A percentile compares a stretch with the other conserved stretches of the same genome.
Conservation (phyloP, 345 rosid species). For the Rhodamnia rubescens region DNA sequence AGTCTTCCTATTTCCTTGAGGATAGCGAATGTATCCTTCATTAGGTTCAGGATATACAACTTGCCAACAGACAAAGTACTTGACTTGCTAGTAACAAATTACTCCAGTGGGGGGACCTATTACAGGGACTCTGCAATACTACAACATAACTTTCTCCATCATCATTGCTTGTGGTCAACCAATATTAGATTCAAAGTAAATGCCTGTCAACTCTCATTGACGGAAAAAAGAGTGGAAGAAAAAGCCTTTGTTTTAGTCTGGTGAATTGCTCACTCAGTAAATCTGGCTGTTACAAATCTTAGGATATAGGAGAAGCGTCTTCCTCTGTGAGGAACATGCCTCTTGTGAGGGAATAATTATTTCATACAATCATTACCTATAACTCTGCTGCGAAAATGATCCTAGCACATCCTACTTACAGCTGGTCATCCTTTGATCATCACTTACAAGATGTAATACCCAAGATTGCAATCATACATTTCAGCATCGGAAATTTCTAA, state of each 20-base stretch:
- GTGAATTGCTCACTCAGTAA: background rate
- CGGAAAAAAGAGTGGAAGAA: background rate
- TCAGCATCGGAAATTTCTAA: background rate
- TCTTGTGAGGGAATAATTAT: background rate
- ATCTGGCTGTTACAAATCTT: background rate
- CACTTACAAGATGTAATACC: background rate
- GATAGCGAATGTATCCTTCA: background rate
- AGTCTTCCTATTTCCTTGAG: background rate
- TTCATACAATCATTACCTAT: background rate
- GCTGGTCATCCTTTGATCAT: background rate
- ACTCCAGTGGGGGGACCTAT: background rate
- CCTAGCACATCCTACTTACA: background rate
- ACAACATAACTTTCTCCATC: background rate
- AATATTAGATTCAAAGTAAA: background rate
- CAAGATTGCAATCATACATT: background rate
- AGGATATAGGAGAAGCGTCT: background rate
- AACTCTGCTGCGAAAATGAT: background rate
- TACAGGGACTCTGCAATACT: background rate
- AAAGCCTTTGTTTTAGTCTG: background rate
- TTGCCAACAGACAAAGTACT: background rate
- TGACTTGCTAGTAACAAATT: background rate
- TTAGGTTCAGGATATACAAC: background rate
- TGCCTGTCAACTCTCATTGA: background rate
- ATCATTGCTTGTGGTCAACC: background rate
- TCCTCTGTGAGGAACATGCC: background rate